Base-by-base conservation (phyloP, 2,329 filamentous ascomycete species). In the Coniochaeta sp. region DNA sequence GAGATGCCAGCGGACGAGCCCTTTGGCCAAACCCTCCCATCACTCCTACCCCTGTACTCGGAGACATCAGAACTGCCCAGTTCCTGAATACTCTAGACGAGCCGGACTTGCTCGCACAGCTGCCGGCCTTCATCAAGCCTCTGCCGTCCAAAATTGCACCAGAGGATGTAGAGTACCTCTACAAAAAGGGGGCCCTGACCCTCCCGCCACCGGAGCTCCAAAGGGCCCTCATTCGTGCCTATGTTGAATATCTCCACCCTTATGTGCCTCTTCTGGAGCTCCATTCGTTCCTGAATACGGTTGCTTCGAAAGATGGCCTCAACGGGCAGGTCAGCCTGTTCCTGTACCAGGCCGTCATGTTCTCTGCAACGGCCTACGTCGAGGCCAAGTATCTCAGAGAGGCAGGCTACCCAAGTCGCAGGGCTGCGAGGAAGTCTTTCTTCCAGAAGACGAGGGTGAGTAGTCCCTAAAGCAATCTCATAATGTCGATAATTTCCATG, bases 261-360 rank as follows among this genome's bases (percentile, higher is more conserved):
- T 96, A 89, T 66, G 96, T 96, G 89, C 92, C 92, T 22, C 74
- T 96, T 28, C 72, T 96, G 56, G 90, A 89, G 72, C 62, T 85
- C 62, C 68, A 82, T 65, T 70, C 82, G 65, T 78, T 85, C 58
- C 63, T 86, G 53, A 64, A 72, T 48, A 76, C 79, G 42, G 77
- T 91, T 57, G 81, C 84, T 60, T 74, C 77, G 52, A 75, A 78
- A 10, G 86, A 94, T 65, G 88, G 87, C 13, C 75, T 79, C 46
- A 77, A 81, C 58, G 85, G 86, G 9, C 85, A 83, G 63, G 78
- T 91, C 61, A 96, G 91, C 70, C 73, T 97, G 60, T 81, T 96
- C 53, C 73, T 96, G 2, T 96, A 95, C 68, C 92, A 96, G 65
- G 88, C 91, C 10, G 86, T 96, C 62, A 95, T 96, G 89, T 97